These are phyloP conservation scores for Diplodia sapinea DNA, from an alignment of 2,329 filamentous ascomycete species.

Conservation along the genomic window DNA sequence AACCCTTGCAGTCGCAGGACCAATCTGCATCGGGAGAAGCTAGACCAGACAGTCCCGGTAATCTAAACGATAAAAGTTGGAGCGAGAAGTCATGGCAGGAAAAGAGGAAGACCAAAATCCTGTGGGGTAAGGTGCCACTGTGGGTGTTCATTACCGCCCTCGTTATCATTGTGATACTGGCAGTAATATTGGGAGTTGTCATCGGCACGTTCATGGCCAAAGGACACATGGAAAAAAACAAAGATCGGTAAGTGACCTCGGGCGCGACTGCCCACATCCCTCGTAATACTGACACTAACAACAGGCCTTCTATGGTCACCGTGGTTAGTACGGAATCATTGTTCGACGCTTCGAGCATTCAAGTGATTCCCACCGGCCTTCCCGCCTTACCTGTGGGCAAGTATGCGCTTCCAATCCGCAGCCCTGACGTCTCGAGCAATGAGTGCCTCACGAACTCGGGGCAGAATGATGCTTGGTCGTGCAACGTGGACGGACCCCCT, in stretches of 20 bases:
- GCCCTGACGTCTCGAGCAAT: conserved; percentile 54
- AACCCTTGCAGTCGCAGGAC: conserved; percentile 7
- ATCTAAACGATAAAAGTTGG: conserved; percentile 43
- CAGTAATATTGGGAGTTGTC: conserved; percentile 58
- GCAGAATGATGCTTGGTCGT: conserved; percentile 60
- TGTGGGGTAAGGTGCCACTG: conserved; percentile 58
- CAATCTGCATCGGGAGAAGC: conserved; percentile 2
- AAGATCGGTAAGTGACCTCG: conserved; percentile 38
- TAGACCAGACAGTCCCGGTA: not conserved
- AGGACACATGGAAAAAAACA: conserved; percentile 43
- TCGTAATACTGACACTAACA: conserved; percentile 13
- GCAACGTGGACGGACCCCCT: conserved; percentile 40
- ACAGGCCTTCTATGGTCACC: conserved; percentile 19
- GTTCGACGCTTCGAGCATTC: conserved; percentile 58
- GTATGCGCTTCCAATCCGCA: conserved; percentile 55
- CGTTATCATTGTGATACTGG: conserved; percentile 53
- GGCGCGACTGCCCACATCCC: not conserved
- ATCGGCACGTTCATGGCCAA: conserved; percentile 61
- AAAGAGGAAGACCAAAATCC: conserved; percentile 52
- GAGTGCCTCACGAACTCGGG: conserved; percentile 55
- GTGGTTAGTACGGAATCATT: conserved; percentile 50
- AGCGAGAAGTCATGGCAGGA: conserved; percentile 37
- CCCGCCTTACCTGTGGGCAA: conserved; percentile 57
- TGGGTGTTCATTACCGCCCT: conserved; percentile 57
- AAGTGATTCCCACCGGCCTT: conserved; percentile 51